Evolutionary conservation across 1,284 basidiomycete genomes (phyloP).

Genomic region (Puccinia novopanici): DNA sequence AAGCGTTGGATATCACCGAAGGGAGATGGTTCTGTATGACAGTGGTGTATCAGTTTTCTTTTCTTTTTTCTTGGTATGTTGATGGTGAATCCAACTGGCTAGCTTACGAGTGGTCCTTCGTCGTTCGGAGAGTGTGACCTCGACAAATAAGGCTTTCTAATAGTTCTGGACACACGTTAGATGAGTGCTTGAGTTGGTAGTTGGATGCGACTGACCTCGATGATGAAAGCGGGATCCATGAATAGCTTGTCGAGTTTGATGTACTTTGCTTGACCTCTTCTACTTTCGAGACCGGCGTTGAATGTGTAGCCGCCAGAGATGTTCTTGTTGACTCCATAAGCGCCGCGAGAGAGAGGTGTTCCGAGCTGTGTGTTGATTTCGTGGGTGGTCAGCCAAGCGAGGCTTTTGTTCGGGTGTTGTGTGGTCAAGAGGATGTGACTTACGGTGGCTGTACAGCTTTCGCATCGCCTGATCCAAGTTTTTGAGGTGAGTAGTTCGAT

Average conservation of each 20-base stretch:
- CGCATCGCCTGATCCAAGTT: constrained; percentile 49
- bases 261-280: constrained; percentile 48
- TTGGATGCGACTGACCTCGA: constrained; percentile 23
- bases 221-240: constrained; percentile 30
- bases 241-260: constrained; percentile 47
- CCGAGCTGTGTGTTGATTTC: constrained; percentile 36
- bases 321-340: constrained; percentile 45
- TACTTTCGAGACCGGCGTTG: constrained; percentile 44
- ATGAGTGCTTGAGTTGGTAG: not conserved
- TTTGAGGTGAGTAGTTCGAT: constrained; percentile 45
- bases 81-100: not conserved
- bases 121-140: constrained; percentile 45
- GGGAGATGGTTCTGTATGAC: constrained; percentile 35
- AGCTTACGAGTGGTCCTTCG: constrained; percentile 39
- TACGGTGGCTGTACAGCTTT: constrained; percentile 46
- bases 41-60: not conserved
- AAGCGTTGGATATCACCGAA: constrained; percentile 49
- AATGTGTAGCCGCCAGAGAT: constrained; percentile 50
- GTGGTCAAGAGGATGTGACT: not conserved
- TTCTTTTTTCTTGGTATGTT: not conserved
- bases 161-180: too few species aligned
- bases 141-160: constrained; percentile 47
- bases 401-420: not conserved
- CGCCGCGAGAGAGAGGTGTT: constrained; percentile 30
- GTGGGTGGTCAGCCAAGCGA: not conserved